Base-by-base conservation (phyloP, 257 asterid species). In the Salvia rosmarinus region DNA sequence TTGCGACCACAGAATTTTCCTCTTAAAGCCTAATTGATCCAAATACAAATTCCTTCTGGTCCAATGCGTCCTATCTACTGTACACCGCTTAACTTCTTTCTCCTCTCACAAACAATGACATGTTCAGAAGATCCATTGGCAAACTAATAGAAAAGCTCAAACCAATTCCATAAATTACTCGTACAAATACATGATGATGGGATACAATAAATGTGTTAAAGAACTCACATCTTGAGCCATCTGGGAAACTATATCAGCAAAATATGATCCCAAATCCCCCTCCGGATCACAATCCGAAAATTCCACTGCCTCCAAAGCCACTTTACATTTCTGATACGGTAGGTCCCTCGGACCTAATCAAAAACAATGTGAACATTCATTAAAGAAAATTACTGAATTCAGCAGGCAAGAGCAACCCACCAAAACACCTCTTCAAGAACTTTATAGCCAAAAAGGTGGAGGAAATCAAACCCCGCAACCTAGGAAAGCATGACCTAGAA, bases 191-290 rank as follows among this genome's bases (percentile, higher is more conserved):
- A 73, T 46, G 19, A 73, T 46, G 19, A 50, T 28, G 49, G 19
- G 9, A 44, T 46, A 20, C 40, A 51, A 52, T 63, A 78, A 72
- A 52, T 13, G 70, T 17, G 2, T 23, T 23, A 21, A 39, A 51
- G 13, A 79, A 79, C 96, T 86, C 78, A 95, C 99, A 65, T 95
- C 99, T 83, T 89, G 99, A 75, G 96, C 96, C 87, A 95, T 84
- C 80, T 91, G 98, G 55, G 95, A 75, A 69, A 95, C 89, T 80
- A 95, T 83, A 85, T 95, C 99, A 17, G 99, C 99, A 75, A 95
- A 87, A 85, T 86, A 83, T 12, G 99, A 95, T 66, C 96, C 96
- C n/a, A 91, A 72, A 76, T 91, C 98, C 67, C 77, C 96, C 32
- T 88, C 96, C 1, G 87, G 86, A 49, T 79, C 84, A 70, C 84